phyloP scores from a whole-genome alignment of 106 monocot species.

The Gastrodia elata region DNA sequence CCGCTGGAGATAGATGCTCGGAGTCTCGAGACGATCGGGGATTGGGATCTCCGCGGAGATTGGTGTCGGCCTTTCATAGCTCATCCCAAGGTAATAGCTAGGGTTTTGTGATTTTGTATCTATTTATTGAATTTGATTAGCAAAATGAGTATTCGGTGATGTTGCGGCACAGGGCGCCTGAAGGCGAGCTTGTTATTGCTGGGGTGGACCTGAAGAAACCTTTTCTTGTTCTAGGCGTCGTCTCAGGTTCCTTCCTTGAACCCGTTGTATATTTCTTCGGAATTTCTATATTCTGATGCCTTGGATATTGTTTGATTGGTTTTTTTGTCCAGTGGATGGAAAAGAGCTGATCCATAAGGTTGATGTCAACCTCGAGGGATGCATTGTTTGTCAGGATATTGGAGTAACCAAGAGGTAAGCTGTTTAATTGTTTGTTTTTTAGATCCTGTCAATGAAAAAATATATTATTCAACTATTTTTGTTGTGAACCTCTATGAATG shows the following conservation, averaged over 20 bases:
- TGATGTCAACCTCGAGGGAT: slow-evolving; percentile 36
- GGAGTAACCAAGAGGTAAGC: slow-evolving; percentile 42
- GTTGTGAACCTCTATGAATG: background rate
- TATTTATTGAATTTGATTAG: background rate
- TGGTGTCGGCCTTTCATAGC: slow-evolving; percentile 49
- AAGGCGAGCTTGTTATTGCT: slow-evolving; percentile 47
- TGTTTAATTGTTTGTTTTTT: background rate
- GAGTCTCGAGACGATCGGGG: slow-evolving; percentile 20
- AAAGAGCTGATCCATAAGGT: slow-evolving; percentile 36
- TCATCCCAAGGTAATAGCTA: slow-evolving; percentile 35
- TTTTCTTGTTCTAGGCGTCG: slow-evolving; percentile 39
- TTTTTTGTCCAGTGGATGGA: slow-evolving; percentile 37
- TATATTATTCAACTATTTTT: background rate
- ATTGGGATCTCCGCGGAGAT: slow-evolving; percentile 30
- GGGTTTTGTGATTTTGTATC: background rate
- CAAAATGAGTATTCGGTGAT: background rate
- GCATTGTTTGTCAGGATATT: slow-evolving; percentile 44
- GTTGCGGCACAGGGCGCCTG: slow-evolving; percentile 28
- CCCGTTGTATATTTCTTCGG: background rate
- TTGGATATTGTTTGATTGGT: background rate
- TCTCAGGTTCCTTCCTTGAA: slow-evolving; percentile 36
- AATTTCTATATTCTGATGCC: background rate
- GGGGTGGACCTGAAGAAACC: slow-evolving; percentile 35
- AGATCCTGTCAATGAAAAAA: background rate
- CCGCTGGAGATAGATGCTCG: slow-evolving; percentile 29